Evolutionary conservation across 116 monocot species (phyloP).

Genomic region (Trichopus zeylanicus): DNA sequence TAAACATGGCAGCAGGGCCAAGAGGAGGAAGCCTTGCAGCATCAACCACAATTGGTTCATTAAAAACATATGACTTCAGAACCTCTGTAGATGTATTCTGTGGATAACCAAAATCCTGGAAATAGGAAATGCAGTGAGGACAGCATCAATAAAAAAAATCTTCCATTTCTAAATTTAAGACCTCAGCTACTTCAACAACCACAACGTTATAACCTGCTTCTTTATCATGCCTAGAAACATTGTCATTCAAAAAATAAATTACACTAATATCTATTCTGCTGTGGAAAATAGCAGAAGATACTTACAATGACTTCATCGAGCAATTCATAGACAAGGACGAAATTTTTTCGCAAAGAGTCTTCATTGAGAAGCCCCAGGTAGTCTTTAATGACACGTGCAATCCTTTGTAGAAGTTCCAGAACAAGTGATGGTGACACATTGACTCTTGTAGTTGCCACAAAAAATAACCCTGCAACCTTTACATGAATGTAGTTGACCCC

Average conservation of each 20-base stretch:
- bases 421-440: constrained; percentile 91
- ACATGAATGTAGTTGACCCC: constrained; percentile 97
- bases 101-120: constrained; percentile 95
- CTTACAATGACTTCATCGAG: constrained; percentile 99
- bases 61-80: constrained; percentile 96
- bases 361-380: constrained; percentile 98
- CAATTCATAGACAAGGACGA: constrained; percentile 93
- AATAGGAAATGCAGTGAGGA: constrained; percentile 2
- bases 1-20: constrained; percentile 94
- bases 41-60: constrained; percentile 89
- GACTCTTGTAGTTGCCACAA: constrained; percentile 87
- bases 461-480: constrained; percentile 90
- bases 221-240: too few relatives aligned
- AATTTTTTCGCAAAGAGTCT: constrained; percentile 95
- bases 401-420: constrained; percentile 90
- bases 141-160: neutral
- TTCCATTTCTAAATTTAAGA: neutral
- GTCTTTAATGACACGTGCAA: constrained; percentile 92
- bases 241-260: too few relatives aligned
- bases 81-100: constrained; percentile 94
- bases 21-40: constrained; percentile 69
- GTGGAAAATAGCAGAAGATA: constrained; percentile 5
- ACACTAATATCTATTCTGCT: neutral
- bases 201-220: too few relatives aligned
- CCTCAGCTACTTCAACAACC: neutral